Conservation (phyloP, 306 rosid genomes). For the Neltuma alba region DNA sequence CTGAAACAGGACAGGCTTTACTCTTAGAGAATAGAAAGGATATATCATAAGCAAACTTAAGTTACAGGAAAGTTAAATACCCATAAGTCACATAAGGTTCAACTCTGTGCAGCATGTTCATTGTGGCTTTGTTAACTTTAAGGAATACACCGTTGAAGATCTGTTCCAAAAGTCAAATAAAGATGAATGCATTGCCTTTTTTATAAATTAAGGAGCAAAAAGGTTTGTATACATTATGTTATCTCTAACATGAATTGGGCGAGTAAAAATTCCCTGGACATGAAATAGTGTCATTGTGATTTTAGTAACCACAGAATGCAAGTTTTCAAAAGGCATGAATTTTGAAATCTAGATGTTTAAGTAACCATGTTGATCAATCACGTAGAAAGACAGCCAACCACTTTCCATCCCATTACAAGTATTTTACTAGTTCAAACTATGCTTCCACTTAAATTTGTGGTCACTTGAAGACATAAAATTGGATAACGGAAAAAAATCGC, state of each 20-base stretch:
- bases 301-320: not conserved
- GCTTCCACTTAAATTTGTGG: not conserved
- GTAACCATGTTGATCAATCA: not conserved
- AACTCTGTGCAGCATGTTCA: too few relatives aligned
- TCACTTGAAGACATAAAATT: not conserved
- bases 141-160: too few relatives aligned
- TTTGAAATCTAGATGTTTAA: not conserved
- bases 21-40: not conserved
- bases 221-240: too few relatives aligned
- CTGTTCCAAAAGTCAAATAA: too few relatives aligned
- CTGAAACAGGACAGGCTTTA: slow-evolving; percentile 28
- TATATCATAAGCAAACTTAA: not conserved
- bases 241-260: too few relatives aligned
- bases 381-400: not conserved
- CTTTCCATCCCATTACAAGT: not conserved
- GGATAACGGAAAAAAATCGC: not conserved
- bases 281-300: not conserved
- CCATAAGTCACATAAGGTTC: slow-evolving; percentile 92
- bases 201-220: too few relatives aligned
- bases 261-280: not conserved
- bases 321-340: not conserved
- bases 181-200: too few relatives aligned
- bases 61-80: slow-evolving; percentile 28
- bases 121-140: too few relatives aligned
- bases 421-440: not conserved